Evolutionary conservation across 768 basidiomycete species (phyloP), one percentile per base, ranked within the genome.

Genomic region (Pseudohyphozyma bogoriensis): DNA sequence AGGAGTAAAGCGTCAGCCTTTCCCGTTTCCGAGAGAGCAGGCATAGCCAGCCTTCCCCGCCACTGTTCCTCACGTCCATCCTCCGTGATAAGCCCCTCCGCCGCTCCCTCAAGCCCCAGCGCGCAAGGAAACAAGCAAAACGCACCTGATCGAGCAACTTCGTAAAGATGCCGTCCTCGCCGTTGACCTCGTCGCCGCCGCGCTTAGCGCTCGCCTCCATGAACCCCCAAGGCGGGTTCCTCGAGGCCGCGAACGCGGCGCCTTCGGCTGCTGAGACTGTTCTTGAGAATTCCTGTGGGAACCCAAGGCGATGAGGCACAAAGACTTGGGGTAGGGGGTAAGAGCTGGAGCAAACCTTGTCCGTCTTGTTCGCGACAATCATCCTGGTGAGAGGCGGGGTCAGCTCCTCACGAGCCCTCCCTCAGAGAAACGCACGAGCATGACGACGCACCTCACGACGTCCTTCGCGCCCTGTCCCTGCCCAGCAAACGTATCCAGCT

Each of bases 151-250:
- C 79, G 26, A 95, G 90, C 9, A 93, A 81, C 56, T 86, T 84
- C 45, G 79, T 75, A 69, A 85, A 85, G 3, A 85, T 83, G 47
- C 89, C 87, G 33, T 78, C 79, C 9, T 52, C 56, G 1, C 65
- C 65, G 8, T 45, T 58, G 11, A 67, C 57, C 37, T 96, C 91
- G 20, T 86, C 85, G 0, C 87, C 78, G 11, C 85, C 82, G 0
- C 89, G 95, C 82, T 96, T 96, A 0, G 93, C 93, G 0, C 85
- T 88, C 1, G 89, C 84, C 76, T 97, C 93, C 45, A 96, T 77
- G 74, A 97, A 97, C 47, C 90, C 76, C 24, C 85, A 86, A 22
- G 81, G 81, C 80, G 89, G 89, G 35, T 86, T 80, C 29, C 77
- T 76, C 0, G 49, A 44, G 12, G 54, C 54, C 32, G 93, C 93